Base-by-base conservation (phyloP, 176 grass and related monocot genomes). In the Saccharum spontaneum region DNA sequence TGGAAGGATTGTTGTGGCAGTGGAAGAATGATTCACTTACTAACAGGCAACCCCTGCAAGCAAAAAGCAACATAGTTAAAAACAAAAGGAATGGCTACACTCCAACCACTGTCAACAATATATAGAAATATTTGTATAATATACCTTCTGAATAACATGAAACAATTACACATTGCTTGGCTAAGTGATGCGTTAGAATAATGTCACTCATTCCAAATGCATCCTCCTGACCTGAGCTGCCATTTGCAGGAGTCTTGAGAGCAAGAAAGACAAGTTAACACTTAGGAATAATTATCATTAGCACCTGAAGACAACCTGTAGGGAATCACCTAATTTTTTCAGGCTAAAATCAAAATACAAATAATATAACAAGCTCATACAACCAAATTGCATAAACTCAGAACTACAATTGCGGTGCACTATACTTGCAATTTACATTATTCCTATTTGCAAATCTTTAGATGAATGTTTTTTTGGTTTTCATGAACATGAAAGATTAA, bases 21-120 rank as follows among this genome's bases (percentile, higher is more conserved):
- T 93, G 95, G 44, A 97, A 97, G 83, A 94, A 97, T 0, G 95
- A 97, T 13, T 94, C 90, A 0, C 92, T 81, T 0, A 97, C 92
- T 79, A 97, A 81, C 1, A 94, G 86, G 71, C 92, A 34, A 34
- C 33, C 33, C 33, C 33, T 34, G 33, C 33, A 34, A 34, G 33
- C 33, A 34, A 34, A 69, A 55, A 3, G 28, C 23, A 67, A 44
- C 41, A 79, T 28, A 20, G 34, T 69, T 17, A 66, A 71, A 20
- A 71, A 59, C 9, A 4, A 10, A 44, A 11, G 2, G 41, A 44
- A 44, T 44, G 41, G 41, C 10, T 44, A 10, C 41, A 44, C 9
- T 44, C 8, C 41, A 44, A 63, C 57, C 4, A 10, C 36, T n/a
- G 3, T 67, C 18, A 52, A 52, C 23, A 79, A 50, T 34, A 24